Evolutionary conservation across 768 basidiomycete species (phyloP), one percentile per base, ranked within the genome.

Genomic region (Suillus americanus): DNA sequence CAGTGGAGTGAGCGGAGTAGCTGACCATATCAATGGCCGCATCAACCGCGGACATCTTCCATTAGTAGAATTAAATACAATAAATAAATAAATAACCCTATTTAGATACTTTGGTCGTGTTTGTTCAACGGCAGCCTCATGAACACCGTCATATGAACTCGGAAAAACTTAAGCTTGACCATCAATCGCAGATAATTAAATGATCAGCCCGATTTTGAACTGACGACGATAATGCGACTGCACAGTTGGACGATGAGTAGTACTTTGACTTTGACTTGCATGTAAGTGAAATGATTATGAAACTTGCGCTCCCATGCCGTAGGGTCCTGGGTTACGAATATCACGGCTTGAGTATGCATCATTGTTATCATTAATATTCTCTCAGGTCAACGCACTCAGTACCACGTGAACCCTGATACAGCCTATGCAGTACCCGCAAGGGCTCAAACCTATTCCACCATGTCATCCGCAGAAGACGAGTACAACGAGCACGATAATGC

Each of bases 391-490:
- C 8, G 45, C 3, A 28, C 18, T 10, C 4, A 12, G 20, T 54
- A 33, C 20, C 43, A 57, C 53, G 46, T 61, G 61, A 38, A 23
- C 25, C 16, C n/a, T 60, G 9, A 12, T 25, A 16, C 30, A 61
- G 33, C 61, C 13, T 33, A 16, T 25, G 25, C 55, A 18, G 7
- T 57, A 13, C 8, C 46, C n/a, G 12, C 33, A 54, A 54, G 37
- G 25, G 46, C 14, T 35, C 18, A 60, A 10, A 13, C 57, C 40
- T 8, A 33, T 9, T 54, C 33, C 43, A 54, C 50, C 64, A 87
- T 88, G 86, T 90, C 89, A 55, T 89, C 89, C 40, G 82, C 83
- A 64, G 89, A 89, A 71, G 88, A 89, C 45, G 88, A 90, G 37
- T 79, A 76, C 73, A 79, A 84, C 70, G 85, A 86, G 28, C 62